Evolutionary conservation across 805 yeast species (phyloP).

Genomic region (Wickerhamomyces queroliae): DNA sequence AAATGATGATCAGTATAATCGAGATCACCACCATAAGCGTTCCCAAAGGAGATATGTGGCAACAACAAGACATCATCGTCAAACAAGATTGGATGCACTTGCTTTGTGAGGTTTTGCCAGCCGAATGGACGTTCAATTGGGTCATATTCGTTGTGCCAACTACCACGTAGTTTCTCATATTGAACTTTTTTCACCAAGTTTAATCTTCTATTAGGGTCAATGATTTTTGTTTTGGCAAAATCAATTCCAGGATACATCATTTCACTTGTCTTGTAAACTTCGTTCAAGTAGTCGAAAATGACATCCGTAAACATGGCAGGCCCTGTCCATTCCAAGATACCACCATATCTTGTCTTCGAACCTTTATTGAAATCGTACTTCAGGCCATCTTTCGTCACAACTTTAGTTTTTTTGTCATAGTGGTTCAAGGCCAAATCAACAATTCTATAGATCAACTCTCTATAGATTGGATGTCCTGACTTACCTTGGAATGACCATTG

Average conservation of each 20-base stretch:
- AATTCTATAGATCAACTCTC: conserved; percentile 47
- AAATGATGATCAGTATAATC: conserved; percentile 57
- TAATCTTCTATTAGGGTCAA: conserved; percentile 11
- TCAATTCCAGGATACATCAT: not conserved
- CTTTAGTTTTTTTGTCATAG: conserved; percentile 24
- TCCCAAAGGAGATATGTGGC: conserved; percentile 61
- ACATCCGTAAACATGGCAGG: conserved; percentile 46
- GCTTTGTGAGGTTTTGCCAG: conserved; percentile 14
- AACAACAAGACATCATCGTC: conserved; percentile 64
- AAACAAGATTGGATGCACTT: conserved; percentile 9
- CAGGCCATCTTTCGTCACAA: conserved; percentile 21
- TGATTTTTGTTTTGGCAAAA: conserved; percentile 1
- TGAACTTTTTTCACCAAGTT: conserved; percentile 5
- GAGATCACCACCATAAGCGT: conserved; percentile 34
- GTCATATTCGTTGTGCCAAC: conserved; percentile 8
- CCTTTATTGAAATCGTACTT: conserved; percentile 36
- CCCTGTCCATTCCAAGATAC: conserved; percentile 50
- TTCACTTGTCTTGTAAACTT: not conserved
- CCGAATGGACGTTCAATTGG: conserved; percentile 8
- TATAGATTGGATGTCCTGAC: conserved; percentile 54
- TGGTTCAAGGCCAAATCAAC: conserved; percentile 43
- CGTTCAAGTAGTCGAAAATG: conserved; percentile 38
- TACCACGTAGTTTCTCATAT: conserved; percentile 4
- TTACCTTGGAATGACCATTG: conserved; percentile 59
- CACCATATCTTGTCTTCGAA: conserved; percentile 54